Evolutionary conservation across 371 early-diverging fungal species (phyloP).

Genomic region (Mortierella sp.): DNA sequence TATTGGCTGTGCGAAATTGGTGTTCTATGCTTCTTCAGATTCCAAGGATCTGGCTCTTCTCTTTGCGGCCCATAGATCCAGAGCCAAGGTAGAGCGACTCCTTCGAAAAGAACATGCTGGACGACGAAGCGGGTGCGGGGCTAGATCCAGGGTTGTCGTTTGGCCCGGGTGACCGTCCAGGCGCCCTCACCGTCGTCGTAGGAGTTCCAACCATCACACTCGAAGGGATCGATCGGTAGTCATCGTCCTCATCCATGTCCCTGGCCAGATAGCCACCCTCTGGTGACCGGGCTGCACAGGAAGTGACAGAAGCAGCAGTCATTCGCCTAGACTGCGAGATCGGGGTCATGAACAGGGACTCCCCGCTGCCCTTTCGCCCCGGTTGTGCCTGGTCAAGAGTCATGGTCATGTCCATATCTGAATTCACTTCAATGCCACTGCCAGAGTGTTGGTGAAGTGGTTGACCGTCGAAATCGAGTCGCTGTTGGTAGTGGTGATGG

Average conservation of each 20-base stretch:
- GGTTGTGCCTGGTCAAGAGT: not conserved
- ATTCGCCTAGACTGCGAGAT: not conserved
- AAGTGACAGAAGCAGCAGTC: not conserved
- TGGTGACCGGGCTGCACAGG: not conserved
- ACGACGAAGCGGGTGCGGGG: not conserved
- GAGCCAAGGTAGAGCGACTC: conserved; percentile 23
- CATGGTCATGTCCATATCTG: conserved; percentile 1
- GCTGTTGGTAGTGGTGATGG: conserved; percentile 1
- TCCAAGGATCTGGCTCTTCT: conserved; percentile 15
- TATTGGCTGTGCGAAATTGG: not conserved
- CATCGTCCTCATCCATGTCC: conserved; percentile 11
- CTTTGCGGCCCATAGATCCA: not conserved
- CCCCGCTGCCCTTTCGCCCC: not conserved
- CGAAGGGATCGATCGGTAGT: conserved; percentile 21
- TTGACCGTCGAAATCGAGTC: conserved; percentile 23
- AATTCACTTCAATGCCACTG: conserved; percentile 8
- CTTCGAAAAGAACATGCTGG: conserved; percentile 10
- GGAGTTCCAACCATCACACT: conserved; percentile 15
- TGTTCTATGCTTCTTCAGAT: conserved; percentile 17
- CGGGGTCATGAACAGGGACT: not conserved
- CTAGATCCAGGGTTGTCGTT: not conserved
- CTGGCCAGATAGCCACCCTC: not conserved
- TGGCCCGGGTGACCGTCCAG: not conserved
- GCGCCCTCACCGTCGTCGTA: not conserved
- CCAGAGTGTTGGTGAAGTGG: not conserved